A percentile compares a stretch with the other conserved stretches of the same genome.
Conservation (phyloP, 148 eudicot genomes). For the Diospyros kaki region DNA sequence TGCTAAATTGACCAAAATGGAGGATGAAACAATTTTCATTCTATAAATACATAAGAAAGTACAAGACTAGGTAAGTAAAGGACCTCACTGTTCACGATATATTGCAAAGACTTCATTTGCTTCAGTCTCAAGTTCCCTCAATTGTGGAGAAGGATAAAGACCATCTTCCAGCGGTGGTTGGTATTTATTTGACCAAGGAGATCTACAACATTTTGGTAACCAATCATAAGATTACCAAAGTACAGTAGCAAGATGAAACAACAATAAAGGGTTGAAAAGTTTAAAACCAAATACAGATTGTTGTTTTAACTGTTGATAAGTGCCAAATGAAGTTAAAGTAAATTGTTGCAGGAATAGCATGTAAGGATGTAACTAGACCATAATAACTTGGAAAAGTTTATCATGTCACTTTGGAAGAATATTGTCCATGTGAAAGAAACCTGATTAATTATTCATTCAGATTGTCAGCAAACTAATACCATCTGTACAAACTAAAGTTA, state of each 20-base stretch:
- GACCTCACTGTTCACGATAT: slow-evolving; percentile 99
- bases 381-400: too few relatives aligned
- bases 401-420: not conserved
- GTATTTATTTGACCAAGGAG: slow-evolving; percentile 95
- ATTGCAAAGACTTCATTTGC: slow-evolving; percentile 93
- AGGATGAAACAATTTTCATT: too few relatives aligned
- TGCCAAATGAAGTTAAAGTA: not conserved
- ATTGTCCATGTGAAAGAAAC: not conserved
- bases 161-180: slow-evolving; percentile 93
- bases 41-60: not conserved
- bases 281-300: not conserved
- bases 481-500: not conserved
- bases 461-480: not conserved
- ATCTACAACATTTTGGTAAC: slow-evolving; percentile 37
- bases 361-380: not conserved
- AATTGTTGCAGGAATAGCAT: not conserved
- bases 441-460: not conserved
- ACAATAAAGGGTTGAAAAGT: not conserved
- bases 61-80: slow-evolving; percentile 72
- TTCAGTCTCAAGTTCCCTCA: slow-evolving; percentile 95
- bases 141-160: slow-evolving; percentile 65
- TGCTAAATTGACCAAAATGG: not conserved
- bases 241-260: slow-evolving; percentile 3
- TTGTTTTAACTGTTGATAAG: not conserved
- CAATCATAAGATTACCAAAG: not conserved